Conservation (phyloP, 2,329 filamentous ascomycete species). For the Mycosphaerelloides madeirae region DNA sequence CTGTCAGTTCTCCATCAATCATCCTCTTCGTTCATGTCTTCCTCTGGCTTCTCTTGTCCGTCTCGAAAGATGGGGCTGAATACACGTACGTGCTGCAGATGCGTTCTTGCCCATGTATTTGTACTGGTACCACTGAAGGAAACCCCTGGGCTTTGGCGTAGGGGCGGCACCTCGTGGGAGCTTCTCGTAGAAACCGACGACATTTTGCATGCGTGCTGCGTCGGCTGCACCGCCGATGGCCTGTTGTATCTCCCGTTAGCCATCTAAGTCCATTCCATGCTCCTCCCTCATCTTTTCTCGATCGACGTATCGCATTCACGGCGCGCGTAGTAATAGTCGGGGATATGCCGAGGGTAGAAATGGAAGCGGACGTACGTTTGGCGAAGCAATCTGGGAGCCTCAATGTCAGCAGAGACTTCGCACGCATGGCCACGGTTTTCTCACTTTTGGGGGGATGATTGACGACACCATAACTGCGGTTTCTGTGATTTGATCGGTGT, state of each 20-base stretch:
- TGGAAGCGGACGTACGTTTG: constrained; percentile 60
- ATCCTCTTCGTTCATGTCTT: constrained; percentile 5
- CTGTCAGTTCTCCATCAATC: constrained; percentile 11
- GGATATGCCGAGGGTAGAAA: constrained; percentile 5
- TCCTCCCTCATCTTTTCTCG: background rate
- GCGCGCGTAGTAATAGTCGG: background rate
- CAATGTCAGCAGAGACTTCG: constrained; percentile 29
- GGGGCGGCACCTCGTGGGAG: constrained; percentile 90
- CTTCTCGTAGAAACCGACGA: constrained; percentile 98
- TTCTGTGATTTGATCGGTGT: constrained; percentile 15
- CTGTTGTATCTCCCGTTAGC: constrained; percentile 48
- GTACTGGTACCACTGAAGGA: constrained; percentile 80
- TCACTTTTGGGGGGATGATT: constrained; percentile 97
- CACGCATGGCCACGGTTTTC: constrained; percentile 23
- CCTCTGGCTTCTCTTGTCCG: background rate
- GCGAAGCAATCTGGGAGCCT: constrained; percentile 65
- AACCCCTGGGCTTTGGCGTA: constrained; percentile 72
- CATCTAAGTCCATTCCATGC: background rate
- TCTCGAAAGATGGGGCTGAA: background rate
- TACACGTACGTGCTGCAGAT: constrained; percentile 74
- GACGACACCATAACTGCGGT: constrained; percentile 58
- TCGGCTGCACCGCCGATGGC: constrained; percentile 92
- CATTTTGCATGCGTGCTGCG: constrained; percentile 94
- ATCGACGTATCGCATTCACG: background rate
- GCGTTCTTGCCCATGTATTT: constrained; percentile 93